Evolutionary conservation across 805 yeast genomes (phyloP).

Genomic region (Saccharomycopsis guyanensis): DNA sequence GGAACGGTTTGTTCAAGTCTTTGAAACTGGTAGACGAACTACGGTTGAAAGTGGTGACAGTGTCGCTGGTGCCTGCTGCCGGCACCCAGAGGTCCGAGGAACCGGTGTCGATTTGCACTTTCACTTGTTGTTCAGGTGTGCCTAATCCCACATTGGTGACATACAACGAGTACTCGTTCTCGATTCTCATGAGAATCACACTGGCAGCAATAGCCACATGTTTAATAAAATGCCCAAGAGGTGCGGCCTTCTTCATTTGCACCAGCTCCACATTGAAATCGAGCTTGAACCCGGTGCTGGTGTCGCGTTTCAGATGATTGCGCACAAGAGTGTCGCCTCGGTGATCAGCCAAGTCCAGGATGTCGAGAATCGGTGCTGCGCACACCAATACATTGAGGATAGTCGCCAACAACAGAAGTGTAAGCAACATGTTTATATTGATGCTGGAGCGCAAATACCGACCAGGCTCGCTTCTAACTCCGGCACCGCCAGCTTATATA

Average conservation of each 20-base stretch:
- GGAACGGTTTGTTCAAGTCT: conserved; percentile 1
- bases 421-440: no score
- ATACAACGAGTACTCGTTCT: conserved; percentile 37
- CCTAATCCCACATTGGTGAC: conserved; percentile 44
- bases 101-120: conserved; percentile 65
- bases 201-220: not conserved
- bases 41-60: not conserved
- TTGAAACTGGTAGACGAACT: not conserved
- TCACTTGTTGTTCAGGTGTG: conserved; percentile 44
- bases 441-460: no score
- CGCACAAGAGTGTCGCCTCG: not conserved
- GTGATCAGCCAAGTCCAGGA: no score
- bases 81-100: conserved; percentile 66
- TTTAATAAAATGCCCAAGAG: not conserved
- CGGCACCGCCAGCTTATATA: no score
- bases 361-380: not conserved
- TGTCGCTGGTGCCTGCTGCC: not conserved
- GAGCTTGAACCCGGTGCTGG: not conserved
- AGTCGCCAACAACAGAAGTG: not conserved
- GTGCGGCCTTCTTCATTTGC: not conserved
- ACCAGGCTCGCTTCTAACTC: no score
- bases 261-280: conserved; percentile 5
- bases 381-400: not conserved
- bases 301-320: not conserved
- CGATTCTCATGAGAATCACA: conserved; percentile 14